Evolutionary conservation across 805 yeast genomes (phyloP).

Genomic region (Pichia insulana): DNA sequence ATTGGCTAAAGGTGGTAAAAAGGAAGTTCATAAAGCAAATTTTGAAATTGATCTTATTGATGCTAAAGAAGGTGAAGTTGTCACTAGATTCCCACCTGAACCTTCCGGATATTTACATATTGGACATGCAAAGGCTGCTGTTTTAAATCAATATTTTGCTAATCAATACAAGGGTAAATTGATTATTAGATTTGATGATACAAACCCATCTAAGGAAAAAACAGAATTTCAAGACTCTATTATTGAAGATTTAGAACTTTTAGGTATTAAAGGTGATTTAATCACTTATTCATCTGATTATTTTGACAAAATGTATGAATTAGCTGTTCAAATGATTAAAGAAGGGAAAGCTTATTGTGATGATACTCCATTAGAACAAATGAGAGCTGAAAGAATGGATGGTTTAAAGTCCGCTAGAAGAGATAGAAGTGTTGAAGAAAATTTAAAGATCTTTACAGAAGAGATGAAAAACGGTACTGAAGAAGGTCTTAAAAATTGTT

Average conservation of each 20-base stretch:
- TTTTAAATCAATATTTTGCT: conserved; percentile 94
- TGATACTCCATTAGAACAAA: conserved; percentile 85
- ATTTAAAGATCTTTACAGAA: conserved; percentile 71
- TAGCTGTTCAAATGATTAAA: conserved; percentile 78
- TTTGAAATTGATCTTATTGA: conserved; percentile 88
- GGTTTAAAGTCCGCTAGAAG: conserved; percentile 91
- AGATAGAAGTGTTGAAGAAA: conserved; percentile 89
- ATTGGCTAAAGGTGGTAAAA: conserved; percentile 61
- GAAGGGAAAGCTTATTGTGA: conserved; percentile 97
- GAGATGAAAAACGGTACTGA: conserved; percentile 95
- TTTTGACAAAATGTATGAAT: conserved; percentile 84
- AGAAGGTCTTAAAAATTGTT: conserved; percentile 82
- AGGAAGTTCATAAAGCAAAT: conserved; percentile 88
- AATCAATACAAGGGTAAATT: conserved; percentile 92
- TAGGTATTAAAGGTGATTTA: conserved; percentile 89
- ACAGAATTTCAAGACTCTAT: conserved; percentile 90
- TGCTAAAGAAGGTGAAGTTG: conserved; percentile 91
- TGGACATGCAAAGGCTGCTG: conserved; percentile 98
- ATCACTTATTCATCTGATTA: conserved; percentile 89
- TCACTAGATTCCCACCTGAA: conserved; percentile 98
- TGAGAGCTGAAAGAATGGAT: conserved; percentile 99
- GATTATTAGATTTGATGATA: conserved; percentile 95
- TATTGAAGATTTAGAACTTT: conserved; percentile 78
- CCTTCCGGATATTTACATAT: conserved; percentile 98
- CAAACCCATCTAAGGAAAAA: conserved; percentile 96